Percentiles rank a stretch among this genome's conserved stretches.
phyloP scores from a whole-genome alignment of 148 eudicot species.

The Rhododendron mucronatum region DNA sequence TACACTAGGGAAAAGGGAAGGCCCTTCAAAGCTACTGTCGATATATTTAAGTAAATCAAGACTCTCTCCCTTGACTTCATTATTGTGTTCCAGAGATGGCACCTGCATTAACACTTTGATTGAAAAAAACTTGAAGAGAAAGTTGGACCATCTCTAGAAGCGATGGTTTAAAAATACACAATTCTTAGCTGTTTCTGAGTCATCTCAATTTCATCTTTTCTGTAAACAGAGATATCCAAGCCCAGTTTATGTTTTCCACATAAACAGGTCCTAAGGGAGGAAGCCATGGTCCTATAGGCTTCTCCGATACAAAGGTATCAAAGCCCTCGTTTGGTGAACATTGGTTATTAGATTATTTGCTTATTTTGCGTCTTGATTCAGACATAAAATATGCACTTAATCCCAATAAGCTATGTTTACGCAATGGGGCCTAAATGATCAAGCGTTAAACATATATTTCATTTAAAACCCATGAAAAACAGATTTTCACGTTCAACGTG shows the following conservation, averaged over 20 bases:
- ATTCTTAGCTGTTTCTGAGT: background rate
- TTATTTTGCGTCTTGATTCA: background rate
- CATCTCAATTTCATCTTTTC: background rate
- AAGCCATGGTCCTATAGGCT: background rate
- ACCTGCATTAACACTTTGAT: slow-evolving; percentile 37
- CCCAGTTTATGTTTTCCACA: background rate
- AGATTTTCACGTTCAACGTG: background rate
- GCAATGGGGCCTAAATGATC: background rate
- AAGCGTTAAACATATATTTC: background rate
- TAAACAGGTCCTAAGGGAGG: background rate
- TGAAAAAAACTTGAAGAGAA: background rate
- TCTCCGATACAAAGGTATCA: background rate
- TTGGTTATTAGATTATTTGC: background rate
- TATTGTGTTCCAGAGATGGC: slow-evolving; percentile 74
- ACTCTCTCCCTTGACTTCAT: slow-evolving; percentile 72
- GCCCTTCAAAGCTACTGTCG: slow-evolving; percentile 71
- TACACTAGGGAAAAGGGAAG: slow-evolving; percentile 60
- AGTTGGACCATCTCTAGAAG: background rate
- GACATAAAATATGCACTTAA: background rate
- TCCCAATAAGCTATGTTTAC: background rate
- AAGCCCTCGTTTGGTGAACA: background rate
- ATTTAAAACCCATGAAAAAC: background rate
- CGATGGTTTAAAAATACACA: background rate
- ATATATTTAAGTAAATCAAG: slow-evolving; percentile 68
- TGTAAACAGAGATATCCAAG: background rate